Percentiles rank a stretch among this genome's conserved stretches.
phyloP scores from a whole-genome alignment of 345 rosid species.

The Conringia planisiliqua region DNA sequence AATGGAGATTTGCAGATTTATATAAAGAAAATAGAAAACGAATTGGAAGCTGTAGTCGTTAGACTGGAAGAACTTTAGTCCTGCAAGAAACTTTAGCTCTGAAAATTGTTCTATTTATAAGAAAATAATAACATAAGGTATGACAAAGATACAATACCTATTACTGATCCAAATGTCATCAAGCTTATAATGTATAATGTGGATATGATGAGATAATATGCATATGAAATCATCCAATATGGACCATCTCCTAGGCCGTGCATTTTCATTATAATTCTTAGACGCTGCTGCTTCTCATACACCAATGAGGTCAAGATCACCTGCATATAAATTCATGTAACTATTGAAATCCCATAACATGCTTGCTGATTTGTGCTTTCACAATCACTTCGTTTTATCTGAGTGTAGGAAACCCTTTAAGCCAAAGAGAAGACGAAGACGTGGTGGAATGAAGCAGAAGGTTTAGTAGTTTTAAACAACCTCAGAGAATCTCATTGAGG shows the following conservation, averaged over 20 bases:
- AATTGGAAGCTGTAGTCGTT: constrained; percentile 72
- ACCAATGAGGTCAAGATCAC: too few species aligned
- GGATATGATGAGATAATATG: constrained; percentile 73
- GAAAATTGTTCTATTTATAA: background rate
- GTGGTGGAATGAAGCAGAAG: background rate
- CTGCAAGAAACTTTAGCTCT: constrained; percentile 40
- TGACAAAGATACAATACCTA: constrained; percentile 42
- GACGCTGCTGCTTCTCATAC: too few species aligned
- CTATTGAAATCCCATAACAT: background rate
- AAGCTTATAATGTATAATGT: constrained; percentile 57
- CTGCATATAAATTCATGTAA: constrained; percentile 32
- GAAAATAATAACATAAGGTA: background rate
- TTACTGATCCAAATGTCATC: constrained; percentile 61
- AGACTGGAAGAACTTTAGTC: constrained; percentile 64
- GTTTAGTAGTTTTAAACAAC: background rate
- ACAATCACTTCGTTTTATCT: background rate
- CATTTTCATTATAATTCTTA: too few species aligned
- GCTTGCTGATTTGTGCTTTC: background rate
- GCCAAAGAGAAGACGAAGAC: background rate
- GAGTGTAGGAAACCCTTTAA: background rate
- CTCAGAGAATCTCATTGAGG: too few species aligned
- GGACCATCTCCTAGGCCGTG: too few species aligned
- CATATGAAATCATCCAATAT: constrained; percentile 84
- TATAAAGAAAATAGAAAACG: constrained; percentile 44
- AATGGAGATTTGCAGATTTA: constrained; percentile 49